phyloP scores from a whole-genome alignment of 2,329 filamentous ascomycete genomes.

The Ophiocordyceps camponoti-floridani region DNA sequence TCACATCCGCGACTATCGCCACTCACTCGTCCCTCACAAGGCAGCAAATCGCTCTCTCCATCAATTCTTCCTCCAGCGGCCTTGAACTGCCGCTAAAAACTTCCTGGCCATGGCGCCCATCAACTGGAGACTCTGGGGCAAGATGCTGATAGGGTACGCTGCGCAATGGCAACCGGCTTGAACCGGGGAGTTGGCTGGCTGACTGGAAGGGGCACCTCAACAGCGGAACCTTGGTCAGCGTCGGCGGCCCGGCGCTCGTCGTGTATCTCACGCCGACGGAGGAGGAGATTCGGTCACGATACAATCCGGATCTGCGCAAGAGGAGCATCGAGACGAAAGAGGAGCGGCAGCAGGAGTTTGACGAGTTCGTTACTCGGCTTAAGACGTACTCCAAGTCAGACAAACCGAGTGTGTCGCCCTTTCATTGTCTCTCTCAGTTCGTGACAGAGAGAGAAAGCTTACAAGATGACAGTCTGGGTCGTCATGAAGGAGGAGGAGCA shows the following conservation, averaged over 20 bases:
- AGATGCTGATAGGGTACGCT: constrained; percentile 50
- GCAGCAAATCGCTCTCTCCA: too few species aligned
- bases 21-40: too few species aligned
- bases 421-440: background rate
- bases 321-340: constrained; percentile 65
- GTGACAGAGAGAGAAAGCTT: too few species aligned
- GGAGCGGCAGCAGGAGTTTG: constrained; percentile 67
- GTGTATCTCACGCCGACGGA: constrained; percentile 68
- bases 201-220: background rate
- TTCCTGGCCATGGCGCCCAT: constrained; percentile 5
- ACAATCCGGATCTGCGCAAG: constrained; percentile 89
- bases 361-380: constrained; percentile 66
- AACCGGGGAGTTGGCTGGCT: background rate
- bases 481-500: constrained; percentile 31
- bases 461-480: constrained; percentile 23
- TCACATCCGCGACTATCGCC: too few species aligned
- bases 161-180: background rate
- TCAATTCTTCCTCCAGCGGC: too few species aligned
- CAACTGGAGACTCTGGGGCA: constrained; percentile 42
- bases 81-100: too few species aligned
- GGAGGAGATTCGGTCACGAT: constrained; percentile 79
- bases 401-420: constrained; percentile 50
- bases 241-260: constrained; percentile 76
- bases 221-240: constrained; percentile 53
- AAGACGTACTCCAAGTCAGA: constrained; percentile 84